Evolutionary conservation across 2,329 filamentous ascomycete species (phyloP).

Genomic region (Alternaria arborescens): DNA sequence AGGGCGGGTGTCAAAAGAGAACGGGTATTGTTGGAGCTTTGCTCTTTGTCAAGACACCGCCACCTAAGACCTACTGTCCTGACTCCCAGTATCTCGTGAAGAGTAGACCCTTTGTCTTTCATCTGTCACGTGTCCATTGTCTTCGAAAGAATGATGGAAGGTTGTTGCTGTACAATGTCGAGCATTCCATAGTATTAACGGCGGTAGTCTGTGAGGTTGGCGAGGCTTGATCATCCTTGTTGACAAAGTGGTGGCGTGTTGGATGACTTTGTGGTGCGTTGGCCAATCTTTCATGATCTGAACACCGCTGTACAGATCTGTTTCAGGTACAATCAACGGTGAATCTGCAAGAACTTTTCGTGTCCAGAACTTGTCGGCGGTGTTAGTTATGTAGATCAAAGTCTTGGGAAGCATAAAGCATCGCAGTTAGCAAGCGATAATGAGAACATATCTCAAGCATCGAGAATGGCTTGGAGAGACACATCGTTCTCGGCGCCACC

Average conservation of each 20-base stretch:
- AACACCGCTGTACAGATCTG: slow-evolving; percentile 9
- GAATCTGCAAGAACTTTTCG: neutral
- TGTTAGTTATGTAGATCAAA: neutral
- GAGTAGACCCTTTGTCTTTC: slow-evolving; percentile 32
- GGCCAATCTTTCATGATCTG: slow-evolving; percentile 18
- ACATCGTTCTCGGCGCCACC: slow-evolving; percentile 60
- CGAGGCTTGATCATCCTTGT: neutral
- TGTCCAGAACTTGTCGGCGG: neutral
- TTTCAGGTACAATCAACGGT: slow-evolving; percentile 6
- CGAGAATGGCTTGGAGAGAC: slow-evolving; percentile 67
- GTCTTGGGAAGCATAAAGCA: neutral
- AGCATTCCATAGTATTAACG: slow-evolving; percentile 2
- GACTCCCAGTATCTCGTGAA: slow-evolving; percentile 24
- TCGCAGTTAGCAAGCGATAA: neutral
- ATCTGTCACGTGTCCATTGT: slow-evolving; percentile 29
- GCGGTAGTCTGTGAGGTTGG: neutral
- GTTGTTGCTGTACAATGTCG: slow-evolving; percentile 24
- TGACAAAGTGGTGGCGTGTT: slow-evolving; percentile 12
- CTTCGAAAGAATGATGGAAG: slow-evolving; percentile 15
- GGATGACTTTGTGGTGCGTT: slow-evolving; percentile 19
- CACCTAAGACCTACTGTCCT: slow-evolving; percentile 27
- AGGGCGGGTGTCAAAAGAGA: slow-evolving; percentile 28
- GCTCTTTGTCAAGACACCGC: slow-evolving; percentile 36
- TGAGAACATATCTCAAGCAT: slow-evolving; percentile 25
- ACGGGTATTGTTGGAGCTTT: slow-evolving; percentile 37